Percentiles rank a stretch among this genome's conserved stretches.
Evolutionary conservation across 2,329 filamentous ascomycete genomes (phyloP).

Genomic region (Xylaria digitata): DNA sequence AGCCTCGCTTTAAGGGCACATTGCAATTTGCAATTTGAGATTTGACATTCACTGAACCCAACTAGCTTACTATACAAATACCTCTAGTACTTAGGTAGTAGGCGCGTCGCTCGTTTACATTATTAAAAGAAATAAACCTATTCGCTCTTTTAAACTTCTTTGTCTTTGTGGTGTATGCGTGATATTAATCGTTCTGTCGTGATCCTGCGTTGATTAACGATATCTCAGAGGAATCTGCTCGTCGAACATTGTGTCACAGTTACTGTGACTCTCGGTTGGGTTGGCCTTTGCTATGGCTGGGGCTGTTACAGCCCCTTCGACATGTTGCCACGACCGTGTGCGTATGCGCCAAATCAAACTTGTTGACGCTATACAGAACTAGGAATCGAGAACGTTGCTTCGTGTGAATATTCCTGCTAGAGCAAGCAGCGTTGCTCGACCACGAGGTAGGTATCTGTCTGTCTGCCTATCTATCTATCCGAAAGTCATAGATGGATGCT

Average conservation of each 20-base stretch:
- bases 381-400: no score
- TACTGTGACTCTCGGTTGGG: no score
- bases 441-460: no score
- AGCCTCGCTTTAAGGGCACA: conserved; percentile 12
- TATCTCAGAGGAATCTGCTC: no score
- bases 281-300: conserved; percentile 58
- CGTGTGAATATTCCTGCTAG: no score
- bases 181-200: conserved; percentile 48
- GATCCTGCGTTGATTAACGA: no score
- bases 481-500: no score
- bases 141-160: conserved; percentile 14
- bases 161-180: neutral
- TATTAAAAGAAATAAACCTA: conserved; percentile 4
- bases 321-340: conserved; percentile 52
- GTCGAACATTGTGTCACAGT: no score
- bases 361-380: no score
- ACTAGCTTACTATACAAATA: conserved; percentile 5
- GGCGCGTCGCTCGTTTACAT: conserved; percentile 27
- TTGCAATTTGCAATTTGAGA: conserved; percentile 25
- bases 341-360: conserved; percentile 50
- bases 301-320: conserved; percentile 59
- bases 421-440: no score
- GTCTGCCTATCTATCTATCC: no score
- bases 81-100: conserved; percentile 10
- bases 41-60: conserved; percentile 12